Percentiles rank a stretch among this genome's conserved stretches.
These are phyloP conservation scores for Fusarium devonianum DNA, from an alignment of 2,329 filamentous ascomycete species.

Conservation along the genomic window DNA sequence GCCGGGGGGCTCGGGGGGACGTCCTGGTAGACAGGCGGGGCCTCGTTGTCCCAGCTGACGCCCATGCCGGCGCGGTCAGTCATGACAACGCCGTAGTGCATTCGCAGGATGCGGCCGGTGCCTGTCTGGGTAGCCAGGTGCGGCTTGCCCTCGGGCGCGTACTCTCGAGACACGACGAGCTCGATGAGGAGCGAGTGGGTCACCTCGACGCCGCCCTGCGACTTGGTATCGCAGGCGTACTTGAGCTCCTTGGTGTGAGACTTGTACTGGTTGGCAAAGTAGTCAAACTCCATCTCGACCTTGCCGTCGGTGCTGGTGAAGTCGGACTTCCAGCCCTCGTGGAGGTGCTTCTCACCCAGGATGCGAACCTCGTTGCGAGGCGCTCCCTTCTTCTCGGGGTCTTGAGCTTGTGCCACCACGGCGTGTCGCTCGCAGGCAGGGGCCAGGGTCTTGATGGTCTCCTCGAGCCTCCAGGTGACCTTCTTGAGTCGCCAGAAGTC, in stretches of 20 bases:
- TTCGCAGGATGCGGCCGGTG: slow-evolving; percentile 86
- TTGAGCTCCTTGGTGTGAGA: slow-evolving; percentile 58
- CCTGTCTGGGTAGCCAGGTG: slow-evolving; percentile 82
- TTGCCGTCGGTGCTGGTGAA: slow-evolving; percentile 62
- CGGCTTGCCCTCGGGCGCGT: slow-evolving; percentile 73
- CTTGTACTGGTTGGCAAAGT: slow-evolving; percentile 50
- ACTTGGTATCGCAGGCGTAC: slow-evolving; percentile 80
- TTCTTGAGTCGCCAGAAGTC: slow-evolving; percentile 88
- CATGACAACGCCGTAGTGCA: slow-evolving; percentile 85
- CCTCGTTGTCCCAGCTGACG: slow-evolving; percentile 96
- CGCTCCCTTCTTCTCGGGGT: slow-evolving; percentile 65
- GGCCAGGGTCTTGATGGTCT: slow-evolving; percentile 80
- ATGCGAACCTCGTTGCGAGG: slow-evolving; percentile 77
- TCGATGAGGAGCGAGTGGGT: slow-evolving; percentile 89
- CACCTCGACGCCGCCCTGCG: slow-evolving; percentile 77
- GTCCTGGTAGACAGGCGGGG: slow-evolving; percentile 91
- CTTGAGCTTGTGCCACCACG: slow-evolving; percentile 54
- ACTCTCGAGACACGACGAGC: slow-evolving; percentile 93
- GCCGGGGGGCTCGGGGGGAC: slow-evolving; percentile 85
- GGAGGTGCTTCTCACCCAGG: slow-evolving; percentile 82
- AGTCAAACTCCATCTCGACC: slow-evolving; percentile 83
- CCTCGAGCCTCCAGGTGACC: slow-evolving; percentile 91
- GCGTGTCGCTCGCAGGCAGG: slow-evolving; percentile 81
- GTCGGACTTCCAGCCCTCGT: slow-evolving; percentile 87
- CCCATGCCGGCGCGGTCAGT: slow-evolving; percentile 87